These are phyloP conservation scores for Annulohypoxylon maeteangense DNA, from an alignment of 495 filamentous ascomycete genomes.

Conservation along the genomic window DNA sequence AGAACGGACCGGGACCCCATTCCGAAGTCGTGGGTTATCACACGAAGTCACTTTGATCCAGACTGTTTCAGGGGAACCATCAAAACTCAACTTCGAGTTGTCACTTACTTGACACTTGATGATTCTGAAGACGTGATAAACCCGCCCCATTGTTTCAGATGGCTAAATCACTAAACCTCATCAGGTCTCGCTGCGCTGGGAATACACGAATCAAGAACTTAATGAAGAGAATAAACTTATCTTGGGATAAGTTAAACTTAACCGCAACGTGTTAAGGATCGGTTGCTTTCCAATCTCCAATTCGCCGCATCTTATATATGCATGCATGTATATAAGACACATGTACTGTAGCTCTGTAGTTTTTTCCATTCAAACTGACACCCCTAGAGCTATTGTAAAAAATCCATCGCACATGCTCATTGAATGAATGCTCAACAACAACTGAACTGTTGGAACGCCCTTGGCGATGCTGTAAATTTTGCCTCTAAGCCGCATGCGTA, in stretches of 20 bases:
- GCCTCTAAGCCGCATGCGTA: conserved; percentile 1
- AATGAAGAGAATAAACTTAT: neutral
- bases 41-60: conserved; percentile 41
- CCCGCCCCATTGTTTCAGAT: conserved; percentile 43
- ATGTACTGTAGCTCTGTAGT: neutral
- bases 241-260: neutral
- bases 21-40: conserved; percentile 42
- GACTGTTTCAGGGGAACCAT: conserved; percentile 38
- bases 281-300: neutral
- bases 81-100: conserved; percentile 26
- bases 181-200: neutral
- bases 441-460: neutral
- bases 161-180: conserved; percentile 35
- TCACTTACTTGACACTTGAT: conserved; percentile 28
- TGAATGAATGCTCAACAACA: no score
- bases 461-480: neutral
- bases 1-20: conserved; percentile 34
- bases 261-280: neutral
- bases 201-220: neutral
- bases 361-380: neutral
- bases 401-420: neutral
- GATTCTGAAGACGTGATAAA: conserved; percentile 30
- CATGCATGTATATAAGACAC: neutral
- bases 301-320: conserved; percentile 11
- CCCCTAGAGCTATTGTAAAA: neutral